Conservation (phyloP, 768 basidiomycete genomes). For the Boletellus ananas region DNA sequence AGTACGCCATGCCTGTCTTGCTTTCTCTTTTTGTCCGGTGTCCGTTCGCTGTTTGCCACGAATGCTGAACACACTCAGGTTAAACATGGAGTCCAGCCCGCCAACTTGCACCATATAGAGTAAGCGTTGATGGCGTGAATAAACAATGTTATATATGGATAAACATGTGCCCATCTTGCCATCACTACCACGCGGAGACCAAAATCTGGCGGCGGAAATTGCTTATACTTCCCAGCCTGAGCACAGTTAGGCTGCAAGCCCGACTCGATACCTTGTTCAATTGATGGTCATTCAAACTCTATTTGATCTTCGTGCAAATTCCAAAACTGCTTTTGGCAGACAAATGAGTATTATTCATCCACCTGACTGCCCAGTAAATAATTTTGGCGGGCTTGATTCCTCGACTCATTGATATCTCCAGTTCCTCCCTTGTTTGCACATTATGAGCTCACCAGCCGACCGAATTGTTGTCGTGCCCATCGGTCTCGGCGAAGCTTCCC, state of each 20-base stretch:
- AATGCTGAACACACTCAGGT: background rate
- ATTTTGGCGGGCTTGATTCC: background rate
- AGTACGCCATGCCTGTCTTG: background rate
- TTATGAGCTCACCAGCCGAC: background rate
- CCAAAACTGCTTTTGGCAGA: background rate
- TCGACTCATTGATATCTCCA: no score
- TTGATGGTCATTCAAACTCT: no score
- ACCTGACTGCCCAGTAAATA: background rate
- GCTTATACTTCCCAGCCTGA: background rate
- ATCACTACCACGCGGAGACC: background rate
- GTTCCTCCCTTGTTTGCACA: no score
- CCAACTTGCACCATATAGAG: no score
- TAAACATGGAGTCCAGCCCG: no score
- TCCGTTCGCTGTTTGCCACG: slow-evolving; percentile 1
- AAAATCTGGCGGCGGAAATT: background rate
- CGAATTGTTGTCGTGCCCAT: slow-evolving; percentile 3
- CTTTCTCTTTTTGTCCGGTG: background rate
- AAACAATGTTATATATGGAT: background rate
- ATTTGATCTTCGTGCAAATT: no score
- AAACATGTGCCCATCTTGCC: background rate
- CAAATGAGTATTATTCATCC: no score
- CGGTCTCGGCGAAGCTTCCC: slow-evolving; percentile 1
- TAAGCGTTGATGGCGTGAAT: no score
- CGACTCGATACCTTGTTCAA: background rate
- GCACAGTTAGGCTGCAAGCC: no score